Percentiles rank a stretch among this genome's conserved stretches.
These are phyloP conservation scores for Aegilops tauschii DNA, from an alignment of 176 grass and related monocot genomes.

Conservation along the genomic window DNA sequence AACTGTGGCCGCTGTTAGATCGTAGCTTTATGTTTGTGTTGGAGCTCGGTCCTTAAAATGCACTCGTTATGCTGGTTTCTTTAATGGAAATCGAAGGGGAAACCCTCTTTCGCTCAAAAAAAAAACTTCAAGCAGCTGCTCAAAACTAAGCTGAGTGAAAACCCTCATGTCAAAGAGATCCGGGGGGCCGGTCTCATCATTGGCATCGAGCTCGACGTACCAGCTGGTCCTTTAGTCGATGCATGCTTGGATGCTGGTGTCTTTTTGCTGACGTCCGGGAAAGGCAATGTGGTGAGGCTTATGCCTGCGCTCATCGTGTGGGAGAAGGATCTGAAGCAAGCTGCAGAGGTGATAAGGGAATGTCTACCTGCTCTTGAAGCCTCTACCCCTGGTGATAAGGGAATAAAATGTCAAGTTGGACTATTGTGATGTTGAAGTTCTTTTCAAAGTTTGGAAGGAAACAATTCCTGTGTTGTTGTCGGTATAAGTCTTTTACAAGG, in stretches of 20 bases:
- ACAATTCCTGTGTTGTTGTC: too few relatives aligned
- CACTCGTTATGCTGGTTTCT: too few relatives aligned
- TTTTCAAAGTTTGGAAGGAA: too few relatives aligned
- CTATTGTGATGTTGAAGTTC: not conserved
- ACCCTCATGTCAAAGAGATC: slow-evolving; percentile 15
- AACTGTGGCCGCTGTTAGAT: too few relatives aligned
- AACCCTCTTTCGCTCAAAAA: too few relatives aligned
- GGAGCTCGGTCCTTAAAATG: too few relatives aligned
- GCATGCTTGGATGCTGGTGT: slow-evolving; percentile 70
- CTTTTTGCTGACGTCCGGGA: slow-evolving; percentile 67
- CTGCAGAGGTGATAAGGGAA: slow-evolving; percentile 53
- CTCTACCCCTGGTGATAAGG: not conserved
- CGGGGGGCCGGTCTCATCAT: slow-evolving; percentile 67
- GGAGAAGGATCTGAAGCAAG: slow-evolving; percentile 64
- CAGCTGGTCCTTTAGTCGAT: slow-evolving; percentile 48
- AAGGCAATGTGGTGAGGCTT: slow-evolving; percentile 77
- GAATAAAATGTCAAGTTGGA: slow-evolving; percentile 5
- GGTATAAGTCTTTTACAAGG: not conserved
- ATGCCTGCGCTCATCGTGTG: slow-evolving; percentile 74
- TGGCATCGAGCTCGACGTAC: slow-evolving; percentile 71
- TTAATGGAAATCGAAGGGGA: too few relatives aligned
- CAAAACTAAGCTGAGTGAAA: too few relatives aligned
- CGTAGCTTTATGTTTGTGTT: too few relatives aligned
- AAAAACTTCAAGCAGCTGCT: too few relatives aligned
- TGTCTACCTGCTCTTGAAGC: slow-evolving; percentile 54